Base-by-base conservation (phyloP, 768 basidiomycete genomes). In the Tricholoma matsutake region DNA sequence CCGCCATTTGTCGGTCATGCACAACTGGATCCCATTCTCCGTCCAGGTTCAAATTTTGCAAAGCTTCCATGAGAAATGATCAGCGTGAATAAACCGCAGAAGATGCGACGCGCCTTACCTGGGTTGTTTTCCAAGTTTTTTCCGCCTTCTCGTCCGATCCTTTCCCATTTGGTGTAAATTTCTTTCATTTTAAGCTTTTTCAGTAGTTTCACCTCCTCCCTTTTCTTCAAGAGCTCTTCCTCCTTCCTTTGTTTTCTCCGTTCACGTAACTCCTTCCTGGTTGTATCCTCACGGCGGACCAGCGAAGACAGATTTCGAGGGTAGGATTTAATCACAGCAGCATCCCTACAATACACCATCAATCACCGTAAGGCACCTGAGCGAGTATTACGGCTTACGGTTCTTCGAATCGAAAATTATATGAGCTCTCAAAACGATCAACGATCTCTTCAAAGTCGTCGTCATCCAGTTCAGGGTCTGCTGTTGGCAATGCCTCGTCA, bases 381-480 rank as follows among this genome's bases (percentile, higher is more conserved):
- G 6, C n/a, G 0, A 47, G 65, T 65, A 29, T 69, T 71, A 8
- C 37, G 61, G 86, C 94, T 68, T 68, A 94, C 86, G 92, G 91
- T 74, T 99, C 96, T 73, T 99, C 96, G 72, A 94, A 99, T 57
- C 97, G 87, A 77, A 97, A 97, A 73, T 98, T 98, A 76, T 98
- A 99, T 14, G 91, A 91, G n/a, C 85, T 86, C 76, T 99, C 97
- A 65, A 98, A 99, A 47, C 85, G 85, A 29, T 97, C 96, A 5
- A 87, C 91, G 63, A 92, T 86, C 47, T 96, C 93, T 57, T 97
- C 94, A 66, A 97, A 97, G 16, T 91, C 83, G 35, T 88, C 86
- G 6, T 90, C 88, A 9, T 88, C 70, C 39, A 78, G 75, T 11
- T 73, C 73, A 1, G 72, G 72, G 20, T 68, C 67, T 0, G 69